These are phyloP conservation scores for Benincasa hispida DNA, from an alignment of 306 rosid species.

Conservation along the genomic window DNA sequence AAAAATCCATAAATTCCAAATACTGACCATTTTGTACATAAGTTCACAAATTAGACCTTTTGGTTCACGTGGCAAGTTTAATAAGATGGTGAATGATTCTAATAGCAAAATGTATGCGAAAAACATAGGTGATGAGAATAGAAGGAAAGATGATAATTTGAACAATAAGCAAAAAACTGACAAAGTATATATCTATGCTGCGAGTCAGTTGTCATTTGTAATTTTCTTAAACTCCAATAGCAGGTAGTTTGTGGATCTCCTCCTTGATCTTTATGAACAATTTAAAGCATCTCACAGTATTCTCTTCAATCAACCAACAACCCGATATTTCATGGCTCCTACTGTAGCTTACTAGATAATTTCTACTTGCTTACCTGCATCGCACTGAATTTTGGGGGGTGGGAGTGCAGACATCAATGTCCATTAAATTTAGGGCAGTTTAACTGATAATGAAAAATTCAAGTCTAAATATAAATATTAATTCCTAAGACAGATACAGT, in stretches of 20 bases:
- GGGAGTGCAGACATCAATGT: background rate
- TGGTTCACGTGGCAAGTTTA: background rate
- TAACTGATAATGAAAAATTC: background rate
- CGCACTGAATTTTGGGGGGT: background rate
- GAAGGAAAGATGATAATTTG: background rate
- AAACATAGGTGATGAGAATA: background rate
- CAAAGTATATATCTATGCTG: background rate
- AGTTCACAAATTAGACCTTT: background rate
- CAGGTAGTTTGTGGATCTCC: background rate
- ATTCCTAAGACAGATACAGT: too few relatives aligned
- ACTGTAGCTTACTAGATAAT: background rate
- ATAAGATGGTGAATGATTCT: background rate
- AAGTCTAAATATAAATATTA: too few relatives aligned
- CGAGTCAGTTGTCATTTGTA: background rate
- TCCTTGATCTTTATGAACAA: background rate
- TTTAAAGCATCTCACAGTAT: background rate
- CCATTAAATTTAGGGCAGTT: background rate
- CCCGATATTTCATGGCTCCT: background rate
- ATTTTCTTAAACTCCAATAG: background rate
- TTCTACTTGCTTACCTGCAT: background rate
- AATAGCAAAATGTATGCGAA: background rate
- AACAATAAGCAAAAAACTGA: background rate
- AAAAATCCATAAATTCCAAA: background rate
- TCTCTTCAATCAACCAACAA: background rate
- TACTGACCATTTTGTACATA: background rate